These are phyloP conservation scores for Leccinum disarticulatum DNA, from an alignment of 768 basidiomycete genomes.

Conservation along the genomic window DNA sequence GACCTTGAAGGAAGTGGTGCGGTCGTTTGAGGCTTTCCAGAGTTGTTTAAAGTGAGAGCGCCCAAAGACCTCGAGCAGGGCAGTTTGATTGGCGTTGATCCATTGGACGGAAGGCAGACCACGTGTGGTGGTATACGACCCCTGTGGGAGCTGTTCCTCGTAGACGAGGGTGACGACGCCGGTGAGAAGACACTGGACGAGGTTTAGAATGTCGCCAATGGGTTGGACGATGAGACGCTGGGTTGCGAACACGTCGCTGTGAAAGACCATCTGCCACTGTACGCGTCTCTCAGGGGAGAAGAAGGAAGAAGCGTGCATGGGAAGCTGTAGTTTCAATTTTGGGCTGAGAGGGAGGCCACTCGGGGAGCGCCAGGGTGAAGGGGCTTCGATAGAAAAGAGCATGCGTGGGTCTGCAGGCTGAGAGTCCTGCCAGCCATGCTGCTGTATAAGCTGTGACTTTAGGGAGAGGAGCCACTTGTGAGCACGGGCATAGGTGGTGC, in stretches of 20 bases:
- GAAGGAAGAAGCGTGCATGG: constrained; percentile 78
- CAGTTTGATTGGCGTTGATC: constrained; percentile 67
- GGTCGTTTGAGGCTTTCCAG: constrained; percentile 71
- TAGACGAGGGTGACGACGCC: constrained; percentile 70
- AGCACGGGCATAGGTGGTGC: constrained; percentile 76
- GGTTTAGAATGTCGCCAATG: constrained; percentile 66
- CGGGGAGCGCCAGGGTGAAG: constrained; percentile 75
- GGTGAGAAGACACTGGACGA: constrained; percentile 72
- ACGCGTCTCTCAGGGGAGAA: constrained; percentile 82
- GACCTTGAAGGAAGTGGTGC: constrained; percentile 70
- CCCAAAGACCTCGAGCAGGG: constrained; percentile 75
- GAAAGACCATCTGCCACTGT: constrained; percentile 91
- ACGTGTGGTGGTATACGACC: constrained; percentile 70
- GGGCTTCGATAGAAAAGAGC: constrained; percentile 77
- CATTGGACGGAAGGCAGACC: constrained; percentile 77
- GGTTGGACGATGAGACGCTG: constrained; percentile 67
- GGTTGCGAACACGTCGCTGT: constrained; percentile 71
- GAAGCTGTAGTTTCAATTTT: constrained; percentile 68
- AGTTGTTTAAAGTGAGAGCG: constrained; percentile 67
- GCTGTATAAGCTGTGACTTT: constrained; percentile 60
- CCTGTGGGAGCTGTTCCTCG: constrained; percentile 72
- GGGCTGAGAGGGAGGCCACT: constrained; percentile 77
- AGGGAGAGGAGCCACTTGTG: constrained; percentile 73
- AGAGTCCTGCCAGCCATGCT: constrained; percentile 70
- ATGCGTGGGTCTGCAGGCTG: constrained; percentile 62